Conservation (phyloP, 2,329 filamentous ascomycete species). For the Plenodomus tracheiphilus region DNA sequence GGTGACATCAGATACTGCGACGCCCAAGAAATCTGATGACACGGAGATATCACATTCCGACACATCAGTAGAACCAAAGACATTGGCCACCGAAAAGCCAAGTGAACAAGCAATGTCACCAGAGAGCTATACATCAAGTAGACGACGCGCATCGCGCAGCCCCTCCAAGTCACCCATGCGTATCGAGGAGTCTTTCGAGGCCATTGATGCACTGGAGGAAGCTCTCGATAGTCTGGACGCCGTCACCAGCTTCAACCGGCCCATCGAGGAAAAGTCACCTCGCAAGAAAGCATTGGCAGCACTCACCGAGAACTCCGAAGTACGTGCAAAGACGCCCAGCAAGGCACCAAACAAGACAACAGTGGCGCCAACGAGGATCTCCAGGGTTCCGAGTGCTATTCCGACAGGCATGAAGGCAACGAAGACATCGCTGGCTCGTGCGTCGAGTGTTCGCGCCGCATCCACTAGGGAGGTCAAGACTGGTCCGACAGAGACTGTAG, state of each 20-base stretch:
- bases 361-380: slow-evolving; percentile 16
- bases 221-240: slow-evolving; percentile 53
- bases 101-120: slow-evolving; percentile 29
- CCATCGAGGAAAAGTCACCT: slow-evolving; percentile 36
- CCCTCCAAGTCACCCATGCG: slow-evolving; percentile 39
- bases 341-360: slow-evolving; percentile 13
- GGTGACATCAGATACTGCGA: slow-evolving; percentile 16
- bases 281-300: slow-evolving; percentile 20
- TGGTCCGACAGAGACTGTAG: slow-evolving; percentile 30
- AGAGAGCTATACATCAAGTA: slow-evolving; percentile 22
- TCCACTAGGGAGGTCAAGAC: slow-evolving; percentile 25
- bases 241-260: slow-evolving; percentile 41
- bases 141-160: slow-evolving; percentile 24
- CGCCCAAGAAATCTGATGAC: neutral
- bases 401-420: slow-evolving; percentile 37
- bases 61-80: slow-evolving; percentile 28
- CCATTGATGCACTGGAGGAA: slow-evolving; percentile 57
- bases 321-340: slow-evolving; percentile 8
- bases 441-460: slow-evolving; percentile 31
- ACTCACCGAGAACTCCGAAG: slow-evolving; percentile 5
- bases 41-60: neutral
- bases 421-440: slow-evolving; percentile 26
- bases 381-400: slow-evolving; percentile 28
- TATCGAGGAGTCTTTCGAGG: slow-evolving; percentile 54
- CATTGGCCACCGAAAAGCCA: slow-evolving; percentile 29